Evolutionary conservation across 140 eudicot genomes (phyloP).

Genomic region (Erigeron philadelphicus): DNA sequence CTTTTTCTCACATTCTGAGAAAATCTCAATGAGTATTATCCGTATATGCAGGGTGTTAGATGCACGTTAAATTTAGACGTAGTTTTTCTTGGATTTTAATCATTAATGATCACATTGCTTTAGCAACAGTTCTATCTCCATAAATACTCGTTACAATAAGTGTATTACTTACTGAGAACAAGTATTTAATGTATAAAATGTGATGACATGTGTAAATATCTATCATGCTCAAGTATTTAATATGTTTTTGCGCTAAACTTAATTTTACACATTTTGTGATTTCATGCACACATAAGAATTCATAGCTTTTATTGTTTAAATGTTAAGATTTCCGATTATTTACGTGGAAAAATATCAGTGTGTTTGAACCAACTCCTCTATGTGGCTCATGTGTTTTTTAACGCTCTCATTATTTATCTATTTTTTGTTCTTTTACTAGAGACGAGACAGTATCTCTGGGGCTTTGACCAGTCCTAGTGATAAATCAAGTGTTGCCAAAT

Average conservation of each 20-base stretch:
- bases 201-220: not conserved
- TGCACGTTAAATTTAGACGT: not conserved
- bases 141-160: not conserved
- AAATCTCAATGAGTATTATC: constrained; percentile 1
- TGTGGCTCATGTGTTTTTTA: not conserved
- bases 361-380: not conserved
- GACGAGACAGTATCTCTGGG: constrained; percentile 75
- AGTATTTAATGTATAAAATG: not conserved
- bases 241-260: not conserved
- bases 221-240: not conserved
- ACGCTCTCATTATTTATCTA: not conserved
- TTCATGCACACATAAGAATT: not conserved
- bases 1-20: not conserved
- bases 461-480: constrained; percentile 74
- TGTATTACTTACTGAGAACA: not conserved
- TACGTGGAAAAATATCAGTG: not conserved
- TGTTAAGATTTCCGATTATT: not conserved
- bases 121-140: not conserved
- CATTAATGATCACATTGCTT: not conserved
- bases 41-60: not conserved
- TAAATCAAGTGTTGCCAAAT: constrained; percentile 79
- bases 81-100: not conserved
- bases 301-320: not conserved
- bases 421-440: constrained; percentile 37
- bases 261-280: not conserved